These are phyloP conservation scores for Rosa rugosa DNA, from an alignment of 306 rosid species.

Conservation along the genomic window DNA sequence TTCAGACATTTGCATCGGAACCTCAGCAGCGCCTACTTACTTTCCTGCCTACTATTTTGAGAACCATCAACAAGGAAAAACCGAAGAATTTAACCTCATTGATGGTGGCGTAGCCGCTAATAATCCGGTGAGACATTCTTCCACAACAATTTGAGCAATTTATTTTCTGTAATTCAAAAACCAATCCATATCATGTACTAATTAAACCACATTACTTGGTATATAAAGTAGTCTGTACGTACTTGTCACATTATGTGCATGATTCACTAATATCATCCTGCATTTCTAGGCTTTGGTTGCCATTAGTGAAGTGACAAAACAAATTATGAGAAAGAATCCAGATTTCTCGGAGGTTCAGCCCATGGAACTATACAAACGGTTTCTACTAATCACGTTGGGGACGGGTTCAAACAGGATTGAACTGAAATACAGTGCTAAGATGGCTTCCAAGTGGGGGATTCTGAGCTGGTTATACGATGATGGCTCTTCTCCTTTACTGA, in stretches of 20 bases:
- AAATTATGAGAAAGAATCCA: slow-evolving; percentile 28
- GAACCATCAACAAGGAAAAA: slow-evolving; percentile 10
- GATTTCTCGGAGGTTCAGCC: slow-evolving; percentile 5
- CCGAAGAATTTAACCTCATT: slow-evolving; percentile 26
- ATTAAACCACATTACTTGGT: not conserved
- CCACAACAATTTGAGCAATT: not conserved
- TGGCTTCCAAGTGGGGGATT: slow-evolving; percentile 46
- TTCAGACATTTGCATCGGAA: slow-evolving; percentile 34
- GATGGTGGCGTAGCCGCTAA: slow-evolving; percentile 41
- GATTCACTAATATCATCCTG: not conserved
- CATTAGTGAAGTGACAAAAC: slow-evolving; percentile 41
- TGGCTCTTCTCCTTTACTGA: slow-evolving; percentile 40
- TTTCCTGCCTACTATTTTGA: slow-evolving; percentile 31
- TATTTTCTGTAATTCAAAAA: not conserved
- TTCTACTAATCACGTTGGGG: slow-evolving; percentile 47
- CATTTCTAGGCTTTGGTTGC: slow-evolving; percentile 43
- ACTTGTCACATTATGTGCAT: too few relatives aligned
- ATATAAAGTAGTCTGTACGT: too few relatives aligned
- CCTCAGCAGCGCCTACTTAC: slow-evolving; percentile 40
- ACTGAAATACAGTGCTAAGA: slow-evolving; percentile 32
- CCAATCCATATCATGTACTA: too few relatives aligned
- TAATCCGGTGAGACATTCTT: slow-evolving; percentile 29
- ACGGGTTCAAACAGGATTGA: slow-evolving; percentile 44
- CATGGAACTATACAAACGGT: slow-evolving; percentile 26
- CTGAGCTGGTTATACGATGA: slow-evolving; percentile 36